Evolutionary conservation across 345 rosid species (phyloP).

Genomic region (Linum lewisii): DNA sequence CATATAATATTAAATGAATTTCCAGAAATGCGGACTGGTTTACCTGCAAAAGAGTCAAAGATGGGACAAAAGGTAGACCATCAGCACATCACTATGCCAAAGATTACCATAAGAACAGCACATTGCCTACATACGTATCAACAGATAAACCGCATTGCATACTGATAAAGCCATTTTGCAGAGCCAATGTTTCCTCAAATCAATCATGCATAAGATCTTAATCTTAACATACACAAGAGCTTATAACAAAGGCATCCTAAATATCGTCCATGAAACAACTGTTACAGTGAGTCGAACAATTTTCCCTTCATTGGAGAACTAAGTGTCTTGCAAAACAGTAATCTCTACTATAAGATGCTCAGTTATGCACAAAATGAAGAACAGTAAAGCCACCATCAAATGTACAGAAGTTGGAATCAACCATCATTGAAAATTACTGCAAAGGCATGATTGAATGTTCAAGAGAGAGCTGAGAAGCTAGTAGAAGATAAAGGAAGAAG

Average conservation of each 20-base stretch:
- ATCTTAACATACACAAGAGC: background rate
- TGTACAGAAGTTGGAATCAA: background rate
- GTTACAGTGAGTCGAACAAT: no score
- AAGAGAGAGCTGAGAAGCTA: background rate
- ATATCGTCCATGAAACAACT: no score
- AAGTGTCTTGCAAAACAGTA: background rate
- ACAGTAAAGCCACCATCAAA: background rate
- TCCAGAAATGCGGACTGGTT: no score
- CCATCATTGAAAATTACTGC: background rate
- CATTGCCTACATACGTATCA: no score
- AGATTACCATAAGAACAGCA: no score
- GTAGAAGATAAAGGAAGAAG: constrained; percentile 7
- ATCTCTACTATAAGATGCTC: background rate
- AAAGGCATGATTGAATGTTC: background rate
- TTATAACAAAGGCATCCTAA: background rate
- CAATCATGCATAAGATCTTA: background rate
- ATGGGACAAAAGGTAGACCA: no score
- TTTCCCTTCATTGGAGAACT: background rate
- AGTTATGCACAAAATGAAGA: background rate
- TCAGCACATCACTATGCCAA: no score
- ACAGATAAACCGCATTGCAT: no score
- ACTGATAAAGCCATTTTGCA: no score
- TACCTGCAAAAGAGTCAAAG: no score
- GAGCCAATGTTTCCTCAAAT: background rate
- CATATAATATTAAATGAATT: no score